Evolutionary conservation across 1,284 basidiomycete genomes (phyloP).

Genomic region (Ustilago cynodontis): DNA sequence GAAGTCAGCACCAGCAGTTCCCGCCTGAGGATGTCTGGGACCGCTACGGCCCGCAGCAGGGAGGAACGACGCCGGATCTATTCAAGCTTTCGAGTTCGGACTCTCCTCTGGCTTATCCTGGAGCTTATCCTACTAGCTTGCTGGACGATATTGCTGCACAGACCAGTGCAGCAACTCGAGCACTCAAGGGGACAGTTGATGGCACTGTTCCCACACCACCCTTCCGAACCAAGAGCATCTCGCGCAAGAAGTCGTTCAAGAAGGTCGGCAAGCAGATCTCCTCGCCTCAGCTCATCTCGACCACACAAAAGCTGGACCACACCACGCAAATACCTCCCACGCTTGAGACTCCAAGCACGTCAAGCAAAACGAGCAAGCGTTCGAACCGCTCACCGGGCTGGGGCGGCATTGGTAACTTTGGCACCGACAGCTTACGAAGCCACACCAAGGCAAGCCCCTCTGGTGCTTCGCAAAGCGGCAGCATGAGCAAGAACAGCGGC

Average conservation of each 20-base stretch:
- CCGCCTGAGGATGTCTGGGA: conserved; percentile 39
- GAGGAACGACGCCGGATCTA: conserved; percentile 11
- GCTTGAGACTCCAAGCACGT: conserved; percentile 16
- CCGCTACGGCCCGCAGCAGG: conserved; percentile 32
- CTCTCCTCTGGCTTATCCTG: conserved; percentile 6
- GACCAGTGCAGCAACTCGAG: conserved; percentile 57
- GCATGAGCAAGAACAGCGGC: conserved; percentile 21
- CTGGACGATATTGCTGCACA: conserved; percentile 62
- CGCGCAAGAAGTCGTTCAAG: conserved; percentile 49
- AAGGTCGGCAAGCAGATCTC: conserved; percentile 61
- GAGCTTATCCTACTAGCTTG: conserved; percentile 26
- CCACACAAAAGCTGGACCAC: conserved; percentile 58
- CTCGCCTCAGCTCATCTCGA: conserved; percentile 60
- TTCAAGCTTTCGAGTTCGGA: conserved; percentile 10
- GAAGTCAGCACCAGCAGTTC: conserved; percentile 17
- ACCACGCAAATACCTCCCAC: conserved; percentile 29
- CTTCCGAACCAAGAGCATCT: conserved; percentile 53
- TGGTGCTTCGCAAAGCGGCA: conserved; percentile 18
- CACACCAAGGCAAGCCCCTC: conserved; percentile 27
- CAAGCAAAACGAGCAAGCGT: not conserved
- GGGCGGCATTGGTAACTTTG: conserved; percentile 27
- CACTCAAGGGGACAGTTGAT: conserved; percentile 58
- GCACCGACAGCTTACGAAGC: conserved; percentile 13
- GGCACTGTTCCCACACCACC: conserved; percentile 33
- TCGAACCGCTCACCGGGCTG: conserved; percentile 32